Conservation (phyloP, 177 flowering plant species). For the Vitis hybrid region DNA sequence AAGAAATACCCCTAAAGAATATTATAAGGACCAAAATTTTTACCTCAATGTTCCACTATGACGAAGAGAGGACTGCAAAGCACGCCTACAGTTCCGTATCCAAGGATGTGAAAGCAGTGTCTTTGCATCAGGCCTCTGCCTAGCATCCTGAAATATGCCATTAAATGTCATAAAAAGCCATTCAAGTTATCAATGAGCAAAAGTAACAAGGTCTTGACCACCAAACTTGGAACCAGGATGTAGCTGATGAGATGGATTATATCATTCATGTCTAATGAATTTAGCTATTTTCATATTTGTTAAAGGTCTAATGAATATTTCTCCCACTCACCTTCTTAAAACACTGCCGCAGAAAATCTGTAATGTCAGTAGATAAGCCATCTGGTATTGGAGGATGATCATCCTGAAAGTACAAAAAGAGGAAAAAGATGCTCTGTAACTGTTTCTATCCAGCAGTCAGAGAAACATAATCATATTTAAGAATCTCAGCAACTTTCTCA, state of each 20-base stretch:
- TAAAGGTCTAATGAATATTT: not conserved
- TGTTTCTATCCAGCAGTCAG: not conserved
- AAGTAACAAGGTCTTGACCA: not conserved
- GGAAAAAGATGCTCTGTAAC: not conserved
- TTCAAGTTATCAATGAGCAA: not conserved
- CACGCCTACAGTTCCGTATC: slow-evolving; percentile 92
- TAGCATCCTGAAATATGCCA: slow-evolving; percentile 74
- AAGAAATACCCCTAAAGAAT: not conserved
- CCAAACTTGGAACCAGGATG: not conserved
- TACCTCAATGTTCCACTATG: slow-evolving; percentile 75
- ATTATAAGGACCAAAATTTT: not conserved
- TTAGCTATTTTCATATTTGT: not conserved
- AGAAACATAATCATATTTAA: not conserved
- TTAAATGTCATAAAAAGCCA: slow-evolving; percentile 19
- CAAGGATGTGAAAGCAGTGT: slow-evolving; percentile 93
- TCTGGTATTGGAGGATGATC: slow-evolving; percentile 97
- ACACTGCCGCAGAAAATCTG: slow-evolving; percentile 92
- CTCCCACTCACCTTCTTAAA: slow-evolving; percentile 72
- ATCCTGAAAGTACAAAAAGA: slow-evolving; percentile 56
- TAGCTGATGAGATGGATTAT: not conserved
- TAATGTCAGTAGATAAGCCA: slow-evolving; percentile 78
- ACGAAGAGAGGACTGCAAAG: slow-evolving; percentile 79
- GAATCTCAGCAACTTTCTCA: not conserved
- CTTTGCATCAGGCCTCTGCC: slow-evolving; percentile 98
- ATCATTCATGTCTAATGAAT: not conserved